Percentiles rank a stretch among this genome's conserved stretches.
phyloP scores from a whole-genome alignment of 169 alveolate species.

The Eimeria tenella region DNA sequence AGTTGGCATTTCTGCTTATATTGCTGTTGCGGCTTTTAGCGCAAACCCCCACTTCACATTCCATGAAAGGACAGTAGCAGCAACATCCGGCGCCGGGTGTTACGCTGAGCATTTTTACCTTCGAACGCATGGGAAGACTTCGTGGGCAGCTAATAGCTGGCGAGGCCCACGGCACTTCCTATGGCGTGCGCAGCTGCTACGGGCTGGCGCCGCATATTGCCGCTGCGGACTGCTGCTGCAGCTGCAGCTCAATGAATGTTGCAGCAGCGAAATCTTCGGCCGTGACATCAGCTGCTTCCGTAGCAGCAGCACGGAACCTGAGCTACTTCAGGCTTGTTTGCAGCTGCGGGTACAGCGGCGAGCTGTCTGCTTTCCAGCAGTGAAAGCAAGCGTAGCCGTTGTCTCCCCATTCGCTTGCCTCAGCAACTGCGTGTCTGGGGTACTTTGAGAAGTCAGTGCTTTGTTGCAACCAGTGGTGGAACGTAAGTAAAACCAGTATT shows the following conservation, averaged over 20 bases:
- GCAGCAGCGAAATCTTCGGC: constrained; percentile 19
- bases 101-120: too few relatives aligned
- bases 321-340: neutral
- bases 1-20: neutral
- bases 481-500: too few relatives aligned
- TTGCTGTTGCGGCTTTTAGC: neutral
- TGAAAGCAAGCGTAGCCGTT: neutral
- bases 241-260: neutral
- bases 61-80: neutral
- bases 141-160: too few relatives aligned
- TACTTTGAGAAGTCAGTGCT: too few relatives aligned
- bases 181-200: too few relatives aligned
- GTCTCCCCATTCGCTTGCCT: neutral
- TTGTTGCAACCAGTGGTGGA: too few relatives aligned
- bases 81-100: neutral
- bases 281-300: neutral
- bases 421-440: too few relatives aligned
- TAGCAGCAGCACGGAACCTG: neutral
- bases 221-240: neutral
- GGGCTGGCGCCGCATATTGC: too few relatives aligned
- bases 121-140: too few relatives aligned
- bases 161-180: too few relatives aligned
- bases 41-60: too few relatives aligned
- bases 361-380: neutral
- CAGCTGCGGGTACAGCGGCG: constrained; percentile 33